phyloP scores from a whole-genome alignment of 352 stramenopile genomes.

The Plasmopara halstedii region DNA sequence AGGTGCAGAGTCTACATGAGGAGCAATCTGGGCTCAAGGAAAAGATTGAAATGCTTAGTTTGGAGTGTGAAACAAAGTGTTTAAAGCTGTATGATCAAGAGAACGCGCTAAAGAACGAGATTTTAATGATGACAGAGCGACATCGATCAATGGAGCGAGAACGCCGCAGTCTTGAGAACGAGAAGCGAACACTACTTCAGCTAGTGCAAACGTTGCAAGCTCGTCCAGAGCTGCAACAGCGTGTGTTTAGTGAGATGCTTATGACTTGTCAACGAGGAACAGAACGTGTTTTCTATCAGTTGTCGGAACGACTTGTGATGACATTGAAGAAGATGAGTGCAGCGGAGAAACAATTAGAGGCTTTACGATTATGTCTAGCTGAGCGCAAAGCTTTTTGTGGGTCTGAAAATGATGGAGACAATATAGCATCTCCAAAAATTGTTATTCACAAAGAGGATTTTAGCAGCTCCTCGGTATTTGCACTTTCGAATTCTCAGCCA shows the following conservation, averaged over 20 bases:
- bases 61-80: slow-evolving; percentile 4
- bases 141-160: slow-evolving; percentile 15
- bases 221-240: slow-evolving; percentile 28
- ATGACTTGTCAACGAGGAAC: slow-evolving; percentile 24
- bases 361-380: slow-evolving; percentile 7
- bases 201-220: slow-evolving; percentile 41
- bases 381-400: neutral
- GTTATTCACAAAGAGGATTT: slow-evolving; percentile 20
- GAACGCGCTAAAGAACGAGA: slow-evolving; percentile 7
- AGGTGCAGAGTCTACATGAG: slow-evolving; percentile 18
- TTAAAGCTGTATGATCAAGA: slow-evolving; percentile 3
- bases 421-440: slow-evolving; percentile 10
- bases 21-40: slow-evolving; percentile 26
- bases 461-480: slow-evolving; percentile 6
- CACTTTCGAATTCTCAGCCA: slow-evolving; percentile 9
- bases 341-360: slow-evolving; percentile 12
- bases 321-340: slow-evolving; percentile 12
- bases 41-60: slow-evolving; percentile 16
- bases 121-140: slow-evolving; percentile 14
- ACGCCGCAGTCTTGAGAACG: slow-evolving; percentile 9
- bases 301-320: slow-evolving; percentile 15
- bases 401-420: slow-evolving; percentile 1
- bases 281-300: slow-evolving; percentile 18
- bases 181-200: slow-evolving; percentile 17
- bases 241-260: slow-evolving; percentile 37